Base-by-base conservation (phyloP, 2,329 filamentous ascomycete species). In the Fusarium ambrosium region DNA sequence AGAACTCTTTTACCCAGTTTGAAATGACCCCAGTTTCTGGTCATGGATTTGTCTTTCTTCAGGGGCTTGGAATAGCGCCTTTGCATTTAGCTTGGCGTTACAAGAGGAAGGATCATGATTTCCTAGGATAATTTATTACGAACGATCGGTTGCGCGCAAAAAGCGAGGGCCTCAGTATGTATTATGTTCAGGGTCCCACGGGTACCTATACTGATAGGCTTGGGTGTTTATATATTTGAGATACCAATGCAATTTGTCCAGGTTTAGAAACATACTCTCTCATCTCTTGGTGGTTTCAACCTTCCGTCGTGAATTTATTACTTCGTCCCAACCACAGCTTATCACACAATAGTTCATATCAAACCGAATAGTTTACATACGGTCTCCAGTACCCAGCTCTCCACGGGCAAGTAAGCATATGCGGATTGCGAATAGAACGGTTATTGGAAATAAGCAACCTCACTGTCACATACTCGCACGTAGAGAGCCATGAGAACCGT, bases 1-100 rank as follows among this genome's bases (percentile, higher is more conserved):
- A 64, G 3, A 32, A 18, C 22, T 6, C 32, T 39, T 13, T 48
- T 24, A 53, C 22, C 37, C 37, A 62, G 55, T 73, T 64, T 53
- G 43, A 34, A 27, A 55, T 10, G 18, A 32, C 60, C 16, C 36
- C 58, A 32, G 10, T 51, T n/a, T 66, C 58, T 59, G 55, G 22
- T 29, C 22, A 48, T 34, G 18, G 48, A 67, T 39, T 53, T 73
- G 27, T 62, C 62, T 63, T 73, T 36, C 51, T 41, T 45, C 34
- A n/a, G 56, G 34, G 55, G 29, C n/a, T 32, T 62, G 62, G 56
- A 65, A 74, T 70, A 68, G 65, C 36, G 64, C 29, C 58, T 45
- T 37, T 70, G 64, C 70, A 72, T 78, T 75, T 71, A 76, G 75
- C 72, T 76, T 53, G 77, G 77, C 73, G 77, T 77, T 79, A 32